A percentile compares a stretch with the other conserved stretches of the same genome.
These are phyloP conservation scores for Suillus subaureus DNA, from an alignment of 768 basidiomycete species.

Conservation along the genomic window DNA sequence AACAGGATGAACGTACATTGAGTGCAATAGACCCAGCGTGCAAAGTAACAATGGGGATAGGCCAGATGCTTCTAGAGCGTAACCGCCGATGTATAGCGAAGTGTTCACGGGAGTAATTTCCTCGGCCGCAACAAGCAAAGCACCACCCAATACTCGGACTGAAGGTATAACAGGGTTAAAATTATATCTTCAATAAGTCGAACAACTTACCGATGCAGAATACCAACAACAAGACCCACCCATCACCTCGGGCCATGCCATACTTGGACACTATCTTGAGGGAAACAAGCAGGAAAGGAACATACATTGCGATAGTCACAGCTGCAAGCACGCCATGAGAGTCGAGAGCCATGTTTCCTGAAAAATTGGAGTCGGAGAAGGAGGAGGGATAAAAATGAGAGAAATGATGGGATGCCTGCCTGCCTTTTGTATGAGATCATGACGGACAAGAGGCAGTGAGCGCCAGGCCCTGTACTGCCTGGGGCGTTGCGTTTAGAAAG, in stretches of 20 bases:
- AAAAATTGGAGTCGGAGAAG: background rate
- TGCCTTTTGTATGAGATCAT: constrained; percentile 22
- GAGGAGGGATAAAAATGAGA: constrained; percentile 6
- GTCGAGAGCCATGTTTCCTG: constrained; percentile 37
- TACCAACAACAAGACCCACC: constrained; percentile 68
- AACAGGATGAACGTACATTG: constrained; percentile 30
- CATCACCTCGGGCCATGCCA: constrained; percentile 58
- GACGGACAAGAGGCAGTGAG: constrained; percentile 23
- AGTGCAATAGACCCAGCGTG: constrained; percentile 39
- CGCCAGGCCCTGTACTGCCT: background rate
- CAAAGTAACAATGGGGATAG: constrained; percentile 41
- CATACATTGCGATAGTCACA: constrained; percentile 60
- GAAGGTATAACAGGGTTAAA: constrained; percentile 10
- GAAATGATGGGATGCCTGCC: background rate
- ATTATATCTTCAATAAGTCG: background rate
- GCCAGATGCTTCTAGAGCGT: constrained; percentile 43
- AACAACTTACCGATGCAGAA: constrained; percentile 55
- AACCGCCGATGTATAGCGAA: constrained; percentile 54
- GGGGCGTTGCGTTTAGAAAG: background rate
- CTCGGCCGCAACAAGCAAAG: constrained; percentile 60
- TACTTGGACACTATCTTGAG: constrained; percentile 51
- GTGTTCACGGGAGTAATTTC: constrained; percentile 37
- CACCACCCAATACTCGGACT: constrained; percentile 63
- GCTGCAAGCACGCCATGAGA: constrained; percentile 55
- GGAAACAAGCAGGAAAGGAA: constrained; percentile 53